These are phyloP conservation scores for Vanrija sp. DNA, from an alignment of 1,284 basidiomycete genomes.

Conservation along the genomic window DNA sequence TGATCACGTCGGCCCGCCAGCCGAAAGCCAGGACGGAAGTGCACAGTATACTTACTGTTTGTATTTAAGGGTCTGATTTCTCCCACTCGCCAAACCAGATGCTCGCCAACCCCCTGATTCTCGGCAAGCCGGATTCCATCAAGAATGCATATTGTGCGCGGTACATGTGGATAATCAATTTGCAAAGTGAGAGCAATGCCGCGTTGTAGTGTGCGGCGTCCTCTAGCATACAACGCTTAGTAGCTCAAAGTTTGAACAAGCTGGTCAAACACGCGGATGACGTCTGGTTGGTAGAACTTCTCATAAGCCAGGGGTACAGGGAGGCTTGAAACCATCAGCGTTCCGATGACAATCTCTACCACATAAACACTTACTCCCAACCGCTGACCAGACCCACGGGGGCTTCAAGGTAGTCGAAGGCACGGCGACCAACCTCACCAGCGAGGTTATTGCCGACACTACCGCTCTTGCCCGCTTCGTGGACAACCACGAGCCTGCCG, in stretches of 20 bases:
- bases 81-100: too few relatives aligned
- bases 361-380: slow-evolving; percentile 76
- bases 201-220: neutral
- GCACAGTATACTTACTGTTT: too few relatives aligned
- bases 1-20: too few relatives aligned
- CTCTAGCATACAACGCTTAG: slow-evolving; percentile 38
- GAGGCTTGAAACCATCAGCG: slow-evolving; percentile 53
- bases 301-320: slow-evolving; percentile 79
- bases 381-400: slow-evolving; percentile 81
- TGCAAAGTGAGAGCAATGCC: neutral
- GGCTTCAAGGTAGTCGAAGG: slow-evolving; percentile 80
- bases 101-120: too few relatives aligned
- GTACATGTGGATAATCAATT: neutral
- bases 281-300: slow-evolving; percentile 85
- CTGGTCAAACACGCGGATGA: slow-evolving; percentile 74
- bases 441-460: slow-evolving; percentile 84
- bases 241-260: slow-evolving; percentile 77
- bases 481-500: slow-evolving; percentile 79
- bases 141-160: too few relatives aligned
- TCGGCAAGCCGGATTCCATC: too few relatives aligned
- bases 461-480: slow-evolving; percentile 79
- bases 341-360: too few relatives aligned
- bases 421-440: slow-evolving; percentile 77
- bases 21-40: too few relatives aligned
- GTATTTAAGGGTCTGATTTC: too few relatives aligned